Base-by-base conservation (phyloP, 176 grass and related monocot species). In the Luzula sylvatica region DNA sequence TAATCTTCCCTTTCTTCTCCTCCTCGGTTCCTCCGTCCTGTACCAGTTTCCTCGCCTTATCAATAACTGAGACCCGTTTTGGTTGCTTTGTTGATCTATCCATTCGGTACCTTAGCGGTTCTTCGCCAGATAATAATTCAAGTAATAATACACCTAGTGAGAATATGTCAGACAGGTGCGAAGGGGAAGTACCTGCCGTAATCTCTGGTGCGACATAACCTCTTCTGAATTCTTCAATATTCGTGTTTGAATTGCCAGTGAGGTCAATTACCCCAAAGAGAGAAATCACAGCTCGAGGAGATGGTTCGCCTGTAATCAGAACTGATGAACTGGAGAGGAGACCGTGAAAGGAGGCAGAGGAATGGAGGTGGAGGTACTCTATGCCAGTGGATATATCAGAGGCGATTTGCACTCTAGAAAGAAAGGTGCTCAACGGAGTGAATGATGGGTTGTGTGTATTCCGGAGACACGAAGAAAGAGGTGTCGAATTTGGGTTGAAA, bases 341-440 rank as follows among this genome's bases (percentile, higher is more conserved):
- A 68, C 65, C 68, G 42, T 87, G 87, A 15, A 79, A 46, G 19
- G 67, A 60, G 16, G 8, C 50, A 0, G 74, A 53, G 39, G 73
- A 76, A 50, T 94, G 70, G 39, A 75, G 63, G 63, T 94, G 87
- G 24, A 87, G 55, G 78, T 94, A 94, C 12, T 87, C 75, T 11
- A 94, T 56, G 23, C 78, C 87, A 15, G 86, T 51, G 0, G 82
- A 75, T 8, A 94, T 23, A 54, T 94, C 75, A n/a, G 50, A 26
- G 23, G 87, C 87, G 2, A 83, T 54, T 53, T 76, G 75, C 27
- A 76, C 65, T 39, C 78, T 70, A 1, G 78, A 74, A 38, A 74
- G 8, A 71, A 82, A 83, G 1, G 82, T 72, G 64, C 23, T 52
- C 58, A 94, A 70, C 15, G 74, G 62, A 6, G 66, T 82, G 71